Conservation (phyloP, 257 asterid species). For the Scutellaria galericulata region DNA sequence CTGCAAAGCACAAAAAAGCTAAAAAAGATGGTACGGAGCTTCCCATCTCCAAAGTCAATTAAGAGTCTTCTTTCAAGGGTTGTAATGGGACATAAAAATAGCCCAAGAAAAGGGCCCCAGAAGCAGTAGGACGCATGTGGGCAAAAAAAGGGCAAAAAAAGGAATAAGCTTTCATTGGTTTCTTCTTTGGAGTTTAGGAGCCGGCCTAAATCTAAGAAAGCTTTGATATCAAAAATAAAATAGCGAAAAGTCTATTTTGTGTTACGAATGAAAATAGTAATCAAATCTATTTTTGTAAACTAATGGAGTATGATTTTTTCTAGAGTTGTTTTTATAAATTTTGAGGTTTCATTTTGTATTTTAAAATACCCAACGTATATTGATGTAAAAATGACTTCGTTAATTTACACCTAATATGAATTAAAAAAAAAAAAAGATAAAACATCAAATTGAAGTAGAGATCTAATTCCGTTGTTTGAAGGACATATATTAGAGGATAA, state of each 20-base stretch:
- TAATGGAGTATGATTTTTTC: too few relatives aligned
- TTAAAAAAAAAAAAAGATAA: too few relatives aligned
- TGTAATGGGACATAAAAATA: background rate
- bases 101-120: background rate
- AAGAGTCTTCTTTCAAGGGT: constrained; percentile 8
- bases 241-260: too few relatives aligned
- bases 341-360: too few relatives aligned
- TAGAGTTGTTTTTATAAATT: too few relatives aligned
- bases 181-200: constrained; percentile 14
- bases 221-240: background rate
- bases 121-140: background rate
- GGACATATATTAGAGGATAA: background rate
- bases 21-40: constrained; percentile 29
- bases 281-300: too few relatives aligned
- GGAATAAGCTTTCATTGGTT: constrained; percentile 26
- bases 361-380: too few relatives aligned
- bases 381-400: too few relatives aligned
- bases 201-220: constrained; percentile 32
- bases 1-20: constrained; percentile 42
- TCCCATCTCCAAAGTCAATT: constrained; percentile 42
- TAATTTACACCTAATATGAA: too few relatives aligned
- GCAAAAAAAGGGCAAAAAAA: background rate
- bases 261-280: too few relatives aligned
- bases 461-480: too few relatives aligned
- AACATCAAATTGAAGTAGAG: too few relatives aligned